Evolutionary conservation across 2,329 filamentous ascomycete genomes (phyloP), one percentile per base, ranked within the genome.

Genomic region (Hypoxylon sp.): DNA sequence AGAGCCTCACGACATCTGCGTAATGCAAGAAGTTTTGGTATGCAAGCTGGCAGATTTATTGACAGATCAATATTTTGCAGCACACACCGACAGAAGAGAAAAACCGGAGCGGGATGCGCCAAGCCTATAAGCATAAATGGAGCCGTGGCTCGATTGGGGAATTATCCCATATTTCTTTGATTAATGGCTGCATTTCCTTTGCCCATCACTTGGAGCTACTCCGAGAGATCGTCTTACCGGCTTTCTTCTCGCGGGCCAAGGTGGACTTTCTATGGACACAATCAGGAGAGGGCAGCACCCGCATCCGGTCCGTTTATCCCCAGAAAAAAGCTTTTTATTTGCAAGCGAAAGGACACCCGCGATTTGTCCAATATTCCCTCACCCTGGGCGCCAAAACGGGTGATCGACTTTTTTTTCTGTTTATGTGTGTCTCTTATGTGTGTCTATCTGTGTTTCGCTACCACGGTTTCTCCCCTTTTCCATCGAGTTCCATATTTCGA

Each of bases 271-370:
- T 21, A 43, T 43, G 56, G 55, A 61, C 56, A 65, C 61, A 61
- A 63, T 65, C 61, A 65, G 64, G 60, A 64, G 59, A 67, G 56
- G 38, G 60, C 64, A 52, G 56, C 38, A 49, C 57, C 41, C 56
- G 60, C 63, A 69, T 59, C 61, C 65, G 68, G 68, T 70, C 68
- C 68, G 68, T 70, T 65, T 70, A 68, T 68, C 68, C 68, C 61
- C 68, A 67, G 53, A 67, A 61, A 60, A 60, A 60, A 43, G n/a
- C 32, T 30, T 59, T 48, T 60, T 50, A 60, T 21, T 63, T 36
- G 46, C 60, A 60, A 70, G 65, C 68, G 59, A 66, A 38, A 25
- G 41, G 30, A 58, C 30, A 28, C 32, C 51, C 51, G 61, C 68
- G 53, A 68, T 70, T 70, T 70, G 68, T 62, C 68, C 60, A 52